These are phyloP conservation scores for Chromosphaera perkinsii DNA, from an alignment of 208 protist species.

Conservation along the genomic window DNA sequence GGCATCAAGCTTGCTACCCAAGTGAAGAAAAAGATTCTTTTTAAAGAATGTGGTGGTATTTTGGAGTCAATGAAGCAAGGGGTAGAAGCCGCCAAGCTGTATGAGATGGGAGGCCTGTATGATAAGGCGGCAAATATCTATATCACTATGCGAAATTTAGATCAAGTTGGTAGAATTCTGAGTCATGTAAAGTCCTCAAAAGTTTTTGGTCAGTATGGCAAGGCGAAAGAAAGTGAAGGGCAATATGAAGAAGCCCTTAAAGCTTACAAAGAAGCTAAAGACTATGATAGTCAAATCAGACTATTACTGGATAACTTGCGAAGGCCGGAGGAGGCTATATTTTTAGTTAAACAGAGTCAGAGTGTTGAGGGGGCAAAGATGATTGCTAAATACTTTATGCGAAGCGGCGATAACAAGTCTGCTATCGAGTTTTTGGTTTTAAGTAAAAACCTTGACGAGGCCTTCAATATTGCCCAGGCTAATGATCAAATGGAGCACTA, in stretches of 20 bases:
- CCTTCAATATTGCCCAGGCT: constrained; percentile 78
- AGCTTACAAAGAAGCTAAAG: not conserved
- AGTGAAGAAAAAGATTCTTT: not conserved
- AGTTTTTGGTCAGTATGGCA: not conserved
- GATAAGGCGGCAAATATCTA: not conserved
- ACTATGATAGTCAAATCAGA: not conserved
- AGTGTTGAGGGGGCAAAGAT: constrained; percentile 71
- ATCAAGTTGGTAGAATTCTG: not conserved
- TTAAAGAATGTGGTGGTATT: not conserved
- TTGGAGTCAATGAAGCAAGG: not conserved
- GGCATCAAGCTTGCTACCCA: not conserved
- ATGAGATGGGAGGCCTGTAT: not conserved
- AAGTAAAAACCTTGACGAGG: constrained; percentile 77
- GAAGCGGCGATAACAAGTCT: constrained; percentile 66
- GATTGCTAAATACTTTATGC: constrained; percentile 78
- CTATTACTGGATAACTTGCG: not conserved
- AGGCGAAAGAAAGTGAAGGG: not conserved
- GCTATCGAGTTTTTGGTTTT: constrained; percentile 93
- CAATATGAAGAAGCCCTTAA: not conserved
- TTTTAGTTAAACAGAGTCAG: not conserved
- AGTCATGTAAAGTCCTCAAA: not conserved
- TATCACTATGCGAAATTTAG: not conserved
- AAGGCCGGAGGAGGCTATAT: not conserved
- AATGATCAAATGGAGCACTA: constrained; percentile 44
- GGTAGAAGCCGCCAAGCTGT: not conserved